phyloP scores from a whole-genome alignment of 371 early-diverging fungal genomes.

The Rhizomucor pusillus region DNA sequence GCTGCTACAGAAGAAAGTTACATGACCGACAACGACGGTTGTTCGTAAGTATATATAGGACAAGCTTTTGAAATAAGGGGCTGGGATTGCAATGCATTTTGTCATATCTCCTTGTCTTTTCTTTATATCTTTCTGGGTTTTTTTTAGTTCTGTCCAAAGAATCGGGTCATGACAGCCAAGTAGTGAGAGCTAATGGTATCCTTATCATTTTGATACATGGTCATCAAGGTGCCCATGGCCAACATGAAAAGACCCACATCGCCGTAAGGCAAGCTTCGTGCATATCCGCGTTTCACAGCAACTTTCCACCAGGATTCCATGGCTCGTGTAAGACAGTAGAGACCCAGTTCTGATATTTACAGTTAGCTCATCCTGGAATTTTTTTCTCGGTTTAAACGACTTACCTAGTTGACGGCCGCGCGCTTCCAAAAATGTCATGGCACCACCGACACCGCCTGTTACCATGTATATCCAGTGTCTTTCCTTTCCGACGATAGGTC shows the following conservation, averaged over 20 bases:
- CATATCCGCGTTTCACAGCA: slow-evolving; percentile 41
- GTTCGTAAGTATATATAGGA: too few relatives aligned
- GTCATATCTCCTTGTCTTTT: too few relatives aligned
- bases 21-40: too few relatives aligned
- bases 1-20: too few relatives aligned
- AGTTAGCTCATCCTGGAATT: not conserved
- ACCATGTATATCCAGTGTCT: slow-evolving; percentile 47
- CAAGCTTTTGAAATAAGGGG: too few relatives aligned
- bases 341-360: slow-evolving; percentile 60
- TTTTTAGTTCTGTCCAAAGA: slow-evolving; percentile 79
- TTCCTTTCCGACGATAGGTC: slow-evolving; percentile 59
- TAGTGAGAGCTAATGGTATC: slow-evolving; percentile 71
- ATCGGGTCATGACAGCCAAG: slow-evolving; percentile 74
- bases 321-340: slow-evolving; percentile 83
- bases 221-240: slow-evolving; percentile 81
- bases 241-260: slow-evolving; percentile 67
- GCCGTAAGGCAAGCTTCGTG: slow-evolving; percentile 47
- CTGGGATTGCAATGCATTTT: too few relatives aligned
- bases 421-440: slow-evolving; percentile 71
- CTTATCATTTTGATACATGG: slow-evolving; percentile 78
- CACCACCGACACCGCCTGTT: slow-evolving; percentile 69
- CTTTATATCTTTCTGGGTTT: too few relatives aligned
- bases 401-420: slow-evolving; percentile 68
- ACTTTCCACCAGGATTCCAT: slow-evolving; percentile 73
- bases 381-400: not conserved